phyloP scores from a whole-genome alignment of 2,329 filamentous ascomycete genomes.

The Clarireedia homoeocarpa region DNA sequence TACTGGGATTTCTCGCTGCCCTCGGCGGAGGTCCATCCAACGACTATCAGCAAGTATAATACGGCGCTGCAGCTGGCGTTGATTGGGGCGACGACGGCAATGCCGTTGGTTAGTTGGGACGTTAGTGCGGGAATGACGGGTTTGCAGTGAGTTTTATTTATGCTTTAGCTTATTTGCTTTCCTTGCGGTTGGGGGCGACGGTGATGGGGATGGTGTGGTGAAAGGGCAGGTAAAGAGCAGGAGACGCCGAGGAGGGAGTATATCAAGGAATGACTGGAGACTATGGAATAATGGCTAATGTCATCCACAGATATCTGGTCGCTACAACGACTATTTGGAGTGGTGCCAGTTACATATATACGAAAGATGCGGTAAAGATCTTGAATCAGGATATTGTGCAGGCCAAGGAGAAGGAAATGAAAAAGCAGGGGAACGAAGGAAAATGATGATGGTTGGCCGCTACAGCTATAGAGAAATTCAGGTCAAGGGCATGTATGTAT shows the following conservation, averaged over 20 bases:
- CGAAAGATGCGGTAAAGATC: constrained; percentile 87
- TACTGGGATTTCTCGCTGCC: constrained; percentile 98
- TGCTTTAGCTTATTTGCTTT: background rate
- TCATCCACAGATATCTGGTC: constrained; percentile 58
- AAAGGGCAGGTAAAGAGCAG: background rate
- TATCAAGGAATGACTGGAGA: background rate
- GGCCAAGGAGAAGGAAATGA: constrained; percentile 9
- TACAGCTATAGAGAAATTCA: background rate
- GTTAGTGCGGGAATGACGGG: constrained; percentile 46
- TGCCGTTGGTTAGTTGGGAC: constrained; percentile 63
- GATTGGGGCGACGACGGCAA: constrained; percentile 74
- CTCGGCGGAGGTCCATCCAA: constrained; percentile 75
- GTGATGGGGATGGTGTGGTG: too few species aligned
- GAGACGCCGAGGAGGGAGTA: background rate
- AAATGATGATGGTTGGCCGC: background rate
- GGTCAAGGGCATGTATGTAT: background rate
- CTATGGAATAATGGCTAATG: background rate
- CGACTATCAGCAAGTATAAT: constrained; percentile 83
- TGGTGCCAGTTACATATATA: constrained; percentile 84
- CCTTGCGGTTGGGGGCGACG: background rate
- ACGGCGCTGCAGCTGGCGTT: constrained; percentile 85
- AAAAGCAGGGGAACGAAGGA: background rate
- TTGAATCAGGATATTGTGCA: constrained; percentile 36
- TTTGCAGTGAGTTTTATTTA: constrained; percentile 49
- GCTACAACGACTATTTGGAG: constrained; percentile 89